phyloP scores from a whole-genome alignment of 2,329 filamentous ascomycete species.

The Fusarium heterosporum region DNA sequence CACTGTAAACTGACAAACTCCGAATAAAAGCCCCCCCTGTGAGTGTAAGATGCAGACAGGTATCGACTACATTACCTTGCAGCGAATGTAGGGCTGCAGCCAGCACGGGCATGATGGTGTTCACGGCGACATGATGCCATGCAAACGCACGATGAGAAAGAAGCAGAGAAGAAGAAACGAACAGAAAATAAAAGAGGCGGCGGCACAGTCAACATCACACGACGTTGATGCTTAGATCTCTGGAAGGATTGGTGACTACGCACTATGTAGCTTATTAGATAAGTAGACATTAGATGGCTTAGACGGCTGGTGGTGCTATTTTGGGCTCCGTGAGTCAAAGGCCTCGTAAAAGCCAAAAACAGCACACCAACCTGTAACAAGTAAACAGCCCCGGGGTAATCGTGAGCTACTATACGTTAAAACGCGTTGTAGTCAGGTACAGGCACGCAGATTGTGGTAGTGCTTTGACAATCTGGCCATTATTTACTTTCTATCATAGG shows the following conservation, averaged over 20 bases:
- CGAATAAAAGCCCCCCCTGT: conserved; percentile 12
- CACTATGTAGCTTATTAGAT: background rate
- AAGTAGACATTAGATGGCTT: conserved; percentile 8
- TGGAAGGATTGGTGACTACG: background rate
- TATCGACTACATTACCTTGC: background rate
- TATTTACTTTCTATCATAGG: conserved; percentile 2
- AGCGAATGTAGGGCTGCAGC: conserved; percentile 35
- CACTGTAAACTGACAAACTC: conserved; percentile 21
- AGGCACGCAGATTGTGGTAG: conserved; percentile 14
- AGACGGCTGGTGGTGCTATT: conserved; percentile 33
- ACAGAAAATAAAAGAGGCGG: conserved; percentile 22
- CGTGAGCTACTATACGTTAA: background rate
- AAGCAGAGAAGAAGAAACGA: conserved; percentile 13
- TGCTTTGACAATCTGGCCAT: conserved; percentile 17
- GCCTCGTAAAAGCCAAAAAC: conserved; percentile 19
- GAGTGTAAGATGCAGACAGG: background rate
- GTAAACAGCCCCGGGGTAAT: conserved; percentile 6
- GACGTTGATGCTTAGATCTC: conserved; percentile 7
- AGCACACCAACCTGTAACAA: background rate
- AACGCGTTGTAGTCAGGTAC: conserved; percentile 17
- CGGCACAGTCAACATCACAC: conserved; percentile 28
- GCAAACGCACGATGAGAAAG: background rate
- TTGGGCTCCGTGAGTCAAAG: conserved; percentile 16
- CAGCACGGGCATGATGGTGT: background rate
- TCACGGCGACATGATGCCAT: background rate